These are phyloP conservation scores for Dendrobium chrysotoxum DNA, from an alignment of 106 monocot species.

Conservation along the genomic window DNA sequence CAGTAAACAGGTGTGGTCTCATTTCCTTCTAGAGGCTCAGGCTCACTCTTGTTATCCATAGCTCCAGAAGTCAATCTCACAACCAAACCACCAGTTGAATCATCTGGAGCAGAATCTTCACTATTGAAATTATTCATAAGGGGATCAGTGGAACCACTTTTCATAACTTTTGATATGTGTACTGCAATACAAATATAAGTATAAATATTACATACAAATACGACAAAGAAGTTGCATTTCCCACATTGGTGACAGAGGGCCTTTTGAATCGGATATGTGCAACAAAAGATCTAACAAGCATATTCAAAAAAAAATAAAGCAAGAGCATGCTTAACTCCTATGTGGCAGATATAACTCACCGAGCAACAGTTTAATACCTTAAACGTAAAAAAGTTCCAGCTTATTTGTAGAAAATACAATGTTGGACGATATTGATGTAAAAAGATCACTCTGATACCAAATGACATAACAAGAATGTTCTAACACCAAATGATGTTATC, in stretches of 20 bases:
- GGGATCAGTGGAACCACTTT: neutral
- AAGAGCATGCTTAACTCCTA: neutral
- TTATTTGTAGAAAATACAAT: too few species aligned
- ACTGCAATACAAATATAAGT: neutral
- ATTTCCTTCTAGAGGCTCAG: neutral
- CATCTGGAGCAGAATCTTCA: neutral
- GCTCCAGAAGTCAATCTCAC: neutral
- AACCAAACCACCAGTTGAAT: neutral
- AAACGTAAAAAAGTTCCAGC: too few species aligned
- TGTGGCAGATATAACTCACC: neutral
- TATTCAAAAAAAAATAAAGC: neutral
- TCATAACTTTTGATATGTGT: neutral
- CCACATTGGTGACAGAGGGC: neutral
- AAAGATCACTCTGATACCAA: too few species aligned
- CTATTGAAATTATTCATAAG: neutral
- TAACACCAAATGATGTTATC: too few species aligned
- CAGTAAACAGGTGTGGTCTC: neutral
- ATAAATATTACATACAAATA: neutral
- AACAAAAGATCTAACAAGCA: too few species aligned
- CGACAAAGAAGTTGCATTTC: neutral
- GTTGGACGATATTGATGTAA: too few species aligned
- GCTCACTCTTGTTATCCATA: conserved; percentile 1
- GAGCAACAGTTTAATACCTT: too few species aligned
- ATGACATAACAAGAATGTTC: too few species aligned
- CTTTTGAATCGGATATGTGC: too few species aligned